Base-by-base conservation (phyloP, 1,284 basidiomycete species). In the Leccinum griseonigrum region DNA sequence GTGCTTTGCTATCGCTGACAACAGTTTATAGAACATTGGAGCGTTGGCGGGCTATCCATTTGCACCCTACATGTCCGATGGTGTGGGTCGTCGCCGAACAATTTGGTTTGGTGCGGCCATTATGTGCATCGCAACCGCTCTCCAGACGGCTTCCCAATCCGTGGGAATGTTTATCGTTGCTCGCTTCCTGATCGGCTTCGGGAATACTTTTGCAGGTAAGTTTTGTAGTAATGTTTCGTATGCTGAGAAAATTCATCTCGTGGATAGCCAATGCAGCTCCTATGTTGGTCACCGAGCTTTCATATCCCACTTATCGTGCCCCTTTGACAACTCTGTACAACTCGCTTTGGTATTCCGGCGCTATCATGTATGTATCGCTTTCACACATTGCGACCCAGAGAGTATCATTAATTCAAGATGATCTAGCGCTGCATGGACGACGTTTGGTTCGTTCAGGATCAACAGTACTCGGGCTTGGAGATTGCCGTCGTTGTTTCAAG, bases 141-240 rank as follows among this genome's bases (percentile, higher is more conserved):
- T 92, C 26, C 90, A 92, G 65, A 85, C 86, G 0, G 86, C 87
- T n/a, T 80, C 89, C 50, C 82, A 86, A 63, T 90, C 85, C 52
- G 83, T 92, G 16, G 83, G 85, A 66, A 91, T 92, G 88, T 94
- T 94, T 77, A 90, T 93, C 66, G 88, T 86, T 63, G 86, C 90
- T 68, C 84, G 90, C 61, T 91, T 90, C 79, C 76, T 92, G 62
- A 88, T 94, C 67, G 91, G 91, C 57, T 91, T 92, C 71, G 92
- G 92, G 59, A 79, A 90, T 50, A 87, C 88, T 0, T 90, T 92
- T 71, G 89, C 88, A 61, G 77, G 83, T 77, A 63, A 70, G 77
- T 74, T 46, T 32, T 38, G 32, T 34, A 59, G 57, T 50, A 16
- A 38, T 59, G 6, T 4, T 5, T 14, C 22, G 57, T 43, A 26